Evolutionary conservation across 345 rosid species (phyloP), one percentile per base, ranked within the genome.

Genomic region (Iberis pinnata): DNA sequence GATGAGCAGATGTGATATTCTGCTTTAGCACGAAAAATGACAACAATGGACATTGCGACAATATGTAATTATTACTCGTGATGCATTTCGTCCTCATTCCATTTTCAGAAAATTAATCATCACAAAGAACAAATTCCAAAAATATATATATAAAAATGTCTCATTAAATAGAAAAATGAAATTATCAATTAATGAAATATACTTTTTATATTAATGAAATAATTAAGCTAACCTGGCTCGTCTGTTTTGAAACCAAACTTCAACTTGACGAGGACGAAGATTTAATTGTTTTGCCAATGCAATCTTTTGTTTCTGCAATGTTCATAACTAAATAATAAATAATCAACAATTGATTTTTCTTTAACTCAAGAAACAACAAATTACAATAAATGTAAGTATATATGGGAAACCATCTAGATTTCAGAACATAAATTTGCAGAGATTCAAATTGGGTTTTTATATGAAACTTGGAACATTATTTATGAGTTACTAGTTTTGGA

Each of bases 201-300:
- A n/a, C n/a, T n/a, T n/a, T n/a, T n/a, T n/a, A n/a, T n/a, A n/a
- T n/a, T n/a, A 17, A 35, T 20, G 27, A 35, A 12, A 19, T 43
- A 0, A 22, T 19, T 55, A 39, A 49, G 18, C 68, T 16, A 63
- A 90, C 98, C 98, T 80, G 47, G 98, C 98, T 75, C 98, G 77
- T 67, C 98, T 74, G 72, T 87, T 90, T 49, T 90, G 98, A 69
- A 90, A 90, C 98, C 98, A 90, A 8, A 87, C 98, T 75, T 90
- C 98, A 4, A 90, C 89, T 48, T 90, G 98, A 33, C 95, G 80
- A 35, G 98, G 95, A 43, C 95, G 89, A 47, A 90, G 96, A 76
- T 78, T 83, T 72, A 87, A 68, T 56, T 81, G 89, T 44, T 82
- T 84, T 4, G 96, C 98, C 73, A 90, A 58, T 3, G 81, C 92